Percentiles rank a stretch among this genome's conserved stretches.
phyloP scores from a whole-genome alignment of 495 filamentous ascomycete genomes.

The Penicillium pulvis region DNA sequence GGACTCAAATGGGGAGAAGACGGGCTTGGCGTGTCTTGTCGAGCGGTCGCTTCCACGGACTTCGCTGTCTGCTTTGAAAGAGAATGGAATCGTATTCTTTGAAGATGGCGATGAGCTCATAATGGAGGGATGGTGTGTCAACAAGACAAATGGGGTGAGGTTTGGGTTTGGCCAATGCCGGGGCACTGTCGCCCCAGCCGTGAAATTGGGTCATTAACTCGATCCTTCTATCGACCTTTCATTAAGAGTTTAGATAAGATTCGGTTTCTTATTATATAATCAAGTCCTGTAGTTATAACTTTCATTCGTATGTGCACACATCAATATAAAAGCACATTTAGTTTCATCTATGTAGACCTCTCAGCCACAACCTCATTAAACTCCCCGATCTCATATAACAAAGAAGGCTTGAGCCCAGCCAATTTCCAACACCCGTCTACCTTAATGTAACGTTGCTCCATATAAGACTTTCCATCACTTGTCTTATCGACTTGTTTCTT shows the following conservation, averaged over 20 bases:
- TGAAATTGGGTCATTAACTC: not conserved
- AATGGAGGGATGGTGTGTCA: slow-evolving; percentile 28
- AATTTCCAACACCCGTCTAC: not conserved
- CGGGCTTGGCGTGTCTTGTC: slow-evolving; percentile 23
- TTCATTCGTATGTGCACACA: too few species aligned
- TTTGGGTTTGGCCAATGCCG: slow-evolving; percentile 15
- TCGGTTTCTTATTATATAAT: too few species aligned
- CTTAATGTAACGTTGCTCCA: not conserved
- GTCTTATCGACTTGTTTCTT: not conserved
- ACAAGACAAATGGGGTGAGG: slow-evolving; percentile 6
- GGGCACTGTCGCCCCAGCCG: not conserved
- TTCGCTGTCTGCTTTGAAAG: slow-evolving; percentile 4
- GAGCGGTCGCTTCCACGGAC: slow-evolving; percentile 8
- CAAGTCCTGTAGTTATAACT: too few species aligned
- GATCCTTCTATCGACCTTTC: not conserved
- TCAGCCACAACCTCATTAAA: not conserved
- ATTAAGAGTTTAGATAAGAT: too few species aligned
- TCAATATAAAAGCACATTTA: too few species aligned
- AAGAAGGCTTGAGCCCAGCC: not conserved
- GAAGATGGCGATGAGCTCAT: slow-evolving; percentile 32
- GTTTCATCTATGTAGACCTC: too few species aligned
- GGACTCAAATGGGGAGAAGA: slow-evolving; percentile 4
- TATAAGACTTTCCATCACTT: not conserved
- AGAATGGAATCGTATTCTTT: slow-evolving; percentile 16
- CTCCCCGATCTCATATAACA: not conserved